Evolutionary conservation across 352 stramenopile genomes (phyloP).

Genomic region (Phytophthora chlamydospora): DNA sequence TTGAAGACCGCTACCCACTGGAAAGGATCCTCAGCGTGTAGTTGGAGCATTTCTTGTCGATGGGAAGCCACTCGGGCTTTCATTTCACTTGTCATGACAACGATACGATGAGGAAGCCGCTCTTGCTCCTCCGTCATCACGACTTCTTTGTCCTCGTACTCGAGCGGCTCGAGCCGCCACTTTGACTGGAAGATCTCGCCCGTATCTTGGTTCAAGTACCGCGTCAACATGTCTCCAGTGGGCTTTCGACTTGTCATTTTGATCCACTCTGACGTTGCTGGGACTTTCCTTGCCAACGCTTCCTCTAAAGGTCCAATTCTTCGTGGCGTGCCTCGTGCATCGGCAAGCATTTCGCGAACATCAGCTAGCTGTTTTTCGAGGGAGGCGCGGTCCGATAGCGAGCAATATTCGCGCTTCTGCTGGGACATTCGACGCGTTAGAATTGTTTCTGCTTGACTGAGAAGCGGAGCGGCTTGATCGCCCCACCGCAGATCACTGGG

Average conservation of each 20-base stretch:
- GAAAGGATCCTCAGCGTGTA: constrained; percentile 41
- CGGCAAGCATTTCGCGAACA: constrained; percentile 17
- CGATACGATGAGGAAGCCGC: constrained; percentile 41
- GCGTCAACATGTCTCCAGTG: constrained; percentile 4
- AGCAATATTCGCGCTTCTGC: constrained; percentile 15
- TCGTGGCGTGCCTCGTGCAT: constrained; percentile 7
- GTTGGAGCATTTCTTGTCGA: constrained; percentile 18
- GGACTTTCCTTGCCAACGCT: constrained; percentile 40
- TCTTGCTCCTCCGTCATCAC: constrained; percentile 30
- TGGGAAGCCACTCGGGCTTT: constrained; percentile 20
- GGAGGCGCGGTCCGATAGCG: constrained; percentile 1
- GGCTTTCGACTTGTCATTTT: constrained; percentile 29
- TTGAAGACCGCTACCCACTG: constrained; percentile 71
- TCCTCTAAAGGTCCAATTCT: constrained; percentile 28
- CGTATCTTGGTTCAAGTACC: constrained; percentile 78
- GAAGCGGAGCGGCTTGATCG: constrained; percentile 20
- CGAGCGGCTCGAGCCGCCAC: constrained; percentile 46
- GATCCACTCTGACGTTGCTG: constrained; percentile 68
- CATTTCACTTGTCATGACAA: constrained; percentile 47
- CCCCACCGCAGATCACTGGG: constrained; percentile 25
- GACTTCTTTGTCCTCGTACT: constrained; percentile 56
- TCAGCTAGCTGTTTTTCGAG: constrained; percentile 29
- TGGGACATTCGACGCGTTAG: constrained; percentile 21
- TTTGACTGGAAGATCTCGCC: constrained; percentile 36
- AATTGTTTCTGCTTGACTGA: constrained; percentile 29